Base-by-base conservation (phyloP, 2,329 filamentous ascomycete species). In the Nannizziopsis arthrosporioides region DNA sequence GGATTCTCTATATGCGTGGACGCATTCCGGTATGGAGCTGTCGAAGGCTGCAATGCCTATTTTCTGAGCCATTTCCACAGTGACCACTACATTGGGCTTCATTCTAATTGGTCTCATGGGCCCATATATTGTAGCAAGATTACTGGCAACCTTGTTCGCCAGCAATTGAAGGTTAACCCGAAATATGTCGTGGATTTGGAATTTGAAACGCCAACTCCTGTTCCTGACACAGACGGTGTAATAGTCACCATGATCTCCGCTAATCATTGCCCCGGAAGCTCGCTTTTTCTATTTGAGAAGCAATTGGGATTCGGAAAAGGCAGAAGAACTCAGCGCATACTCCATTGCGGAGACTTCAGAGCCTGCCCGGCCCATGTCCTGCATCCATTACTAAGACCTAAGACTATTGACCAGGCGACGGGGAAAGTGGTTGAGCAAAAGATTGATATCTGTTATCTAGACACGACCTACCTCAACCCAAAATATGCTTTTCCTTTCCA, bases 31-130 rank as follows among this genome's bases (percentile, higher is more conserved):
- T 98, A 96, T 60, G 92, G 92, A 1, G 87, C 89, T 3, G 86
- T 98, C 0, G 77, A 93, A 61, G 89, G 87, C 0, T 94, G 89
- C 63, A 83, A 85, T 47, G 92, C 90, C 1, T 98, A 98, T 62
- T 98, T 98, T 56, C 75, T 98, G 9, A 95, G 89, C 57, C 92
- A 98, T 62, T 98, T 96, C 56, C 92, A 98, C 65, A 95, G 88
- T 59, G 92, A 98, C 62, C 92, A 98, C 62, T 98, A 98, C 58
- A 81, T 95, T 31, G 92, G 92, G 1, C 70, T 98, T 9, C 92
- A 86, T 9, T 80, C 84, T 6, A 86, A 75, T 30, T 98, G 92
- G 92, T 79, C 73, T 35, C 89, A 98, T 62, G 92, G 92, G 0
- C 90, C 89, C 0, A 96, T 98, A 42, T 98, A 94, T 60, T 96